phyloP scores from a whole-genome alignment of 768 basidiomycete genomes.

The Pleurotus citrinopileatus region DNA sequence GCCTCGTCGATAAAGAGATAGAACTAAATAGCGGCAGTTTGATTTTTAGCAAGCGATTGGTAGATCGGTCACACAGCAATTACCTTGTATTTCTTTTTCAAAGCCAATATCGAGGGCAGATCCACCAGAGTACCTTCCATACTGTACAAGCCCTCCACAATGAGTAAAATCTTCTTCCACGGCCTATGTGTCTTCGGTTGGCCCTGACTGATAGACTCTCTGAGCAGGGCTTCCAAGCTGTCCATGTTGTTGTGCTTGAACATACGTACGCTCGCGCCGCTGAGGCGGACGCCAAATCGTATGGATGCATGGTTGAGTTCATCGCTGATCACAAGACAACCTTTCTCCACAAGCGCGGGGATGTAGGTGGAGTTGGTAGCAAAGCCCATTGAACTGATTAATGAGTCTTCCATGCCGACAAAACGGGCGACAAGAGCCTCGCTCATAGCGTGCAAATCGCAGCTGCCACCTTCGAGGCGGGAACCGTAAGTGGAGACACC shows the following conservation, averaged over 20 bases:
- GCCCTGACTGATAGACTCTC: conserved; percentile 94
- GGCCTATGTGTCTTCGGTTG: conserved; percentile 98
- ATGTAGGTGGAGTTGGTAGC: conserved; percentile 93
- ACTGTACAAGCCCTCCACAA: conserved; percentile 94
- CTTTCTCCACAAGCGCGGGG: conserved; percentile 87
- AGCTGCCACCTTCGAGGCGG: conserved; percentile 82
- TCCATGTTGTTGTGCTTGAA: conserved; percentile 98
- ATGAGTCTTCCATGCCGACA: conserved; percentile 84
- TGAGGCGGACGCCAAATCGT: conserved; percentile 85
- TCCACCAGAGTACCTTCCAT: conserved; percentile 98
- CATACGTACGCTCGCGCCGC: conserved; percentile 84
- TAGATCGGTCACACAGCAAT: conserved; percentile 15
- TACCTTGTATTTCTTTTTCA: conserved; percentile 96
- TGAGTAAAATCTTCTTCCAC: conserved; percentile 96
- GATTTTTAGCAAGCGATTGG: neutral
- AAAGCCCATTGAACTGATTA: conserved; percentile 95
- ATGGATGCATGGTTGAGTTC: conserved; percentile 97
- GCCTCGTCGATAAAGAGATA: conserved; percentile 96
- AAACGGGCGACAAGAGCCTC: conserved; percentile 91
- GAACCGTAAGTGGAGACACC: conserved; percentile 77
- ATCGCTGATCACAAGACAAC: conserved; percentile 93
- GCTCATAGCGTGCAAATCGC: conserved; percentile 74
- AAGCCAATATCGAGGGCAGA: conserved; percentile 74
- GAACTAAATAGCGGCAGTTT: conserved; percentile 57
- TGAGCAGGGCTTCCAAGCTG: conserved; percentile 73